These are phyloP conservation scores for Jatropha curcas DNA, from an alignment of 345 rosid genomes.

Conservation along the genomic window DNA sequence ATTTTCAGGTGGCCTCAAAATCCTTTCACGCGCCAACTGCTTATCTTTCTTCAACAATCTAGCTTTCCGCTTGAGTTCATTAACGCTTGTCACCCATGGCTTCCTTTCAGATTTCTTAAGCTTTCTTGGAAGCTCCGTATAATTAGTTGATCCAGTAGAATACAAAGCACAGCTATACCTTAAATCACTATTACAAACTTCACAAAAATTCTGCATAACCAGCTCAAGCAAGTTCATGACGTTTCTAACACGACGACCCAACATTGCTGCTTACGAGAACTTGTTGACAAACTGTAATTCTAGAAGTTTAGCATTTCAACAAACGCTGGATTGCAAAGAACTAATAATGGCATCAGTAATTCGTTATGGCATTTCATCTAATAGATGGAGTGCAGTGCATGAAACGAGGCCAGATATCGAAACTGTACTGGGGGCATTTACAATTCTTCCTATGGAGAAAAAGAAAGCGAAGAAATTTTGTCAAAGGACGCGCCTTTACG, in stretches of 20 bases:
- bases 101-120: constrained; percentile 45
- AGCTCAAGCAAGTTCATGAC: constrained; percentile 2
- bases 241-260: constrained; percentile 16
- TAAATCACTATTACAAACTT: neutral
- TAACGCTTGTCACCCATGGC: constrained; percentile 48
- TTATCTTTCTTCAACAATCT: constrained; percentile 33
- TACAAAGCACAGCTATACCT: constrained; percentile 22
- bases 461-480: too few relatives aligned
- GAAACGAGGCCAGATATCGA: too few relatives aligned
- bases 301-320: neutral
- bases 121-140: constrained; percentile 36
- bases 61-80: constrained; percentile 43
- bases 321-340: neutral
- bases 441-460: too few relatives aligned
- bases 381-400: neutral
- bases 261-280: constrained; percentile 22
- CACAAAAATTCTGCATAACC: constrained; percentile 9
- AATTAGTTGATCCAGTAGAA: constrained; percentile 18
- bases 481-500: too few relatives aligned
- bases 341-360: neutral
- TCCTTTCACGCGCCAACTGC: constrained; percentile 39
- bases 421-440: too few relatives aligned
- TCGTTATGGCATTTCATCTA: neutral
- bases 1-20: constrained; percentile 47
- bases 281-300: neutral